These are phyloP conservation scores for Austropuccinia psidii DNA, from an alignment of 1,284 basidiomycete genomes.

Conservation along the genomic window DNA sequence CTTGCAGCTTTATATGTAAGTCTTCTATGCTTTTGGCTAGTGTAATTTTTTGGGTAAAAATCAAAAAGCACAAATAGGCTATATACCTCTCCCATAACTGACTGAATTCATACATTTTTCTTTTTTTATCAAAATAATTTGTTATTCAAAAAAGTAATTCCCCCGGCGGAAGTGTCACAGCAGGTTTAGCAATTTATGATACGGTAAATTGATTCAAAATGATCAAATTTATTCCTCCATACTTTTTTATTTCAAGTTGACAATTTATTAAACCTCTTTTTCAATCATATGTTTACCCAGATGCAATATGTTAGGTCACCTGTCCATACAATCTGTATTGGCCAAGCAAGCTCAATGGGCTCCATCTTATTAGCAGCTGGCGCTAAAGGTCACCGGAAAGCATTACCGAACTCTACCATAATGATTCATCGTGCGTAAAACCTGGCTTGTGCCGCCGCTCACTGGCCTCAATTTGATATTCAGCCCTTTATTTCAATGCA, in stretches of 20 bases:
- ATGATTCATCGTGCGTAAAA: slow-evolving; percentile 89
- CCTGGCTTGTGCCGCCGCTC: slow-evolving; percentile 36
- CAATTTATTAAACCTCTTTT: not conserved
- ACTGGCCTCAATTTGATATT: too few species aligned
- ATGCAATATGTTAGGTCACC: slow-evolving; percentile 78
- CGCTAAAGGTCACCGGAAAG: slow-evolving; percentile 75
- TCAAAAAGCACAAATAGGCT: not conserved
- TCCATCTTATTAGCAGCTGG: slow-evolving; percentile 70
- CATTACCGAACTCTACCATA: slow-evolving; percentile 80
- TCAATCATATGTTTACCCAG: not conserved
- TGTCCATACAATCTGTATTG: slow-evolving; percentile 88
- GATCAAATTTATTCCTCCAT: not conserved
- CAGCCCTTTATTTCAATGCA: not conserved
- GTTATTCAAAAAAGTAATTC: slow-evolving; percentile 61
- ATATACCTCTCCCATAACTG: too few species aligned
- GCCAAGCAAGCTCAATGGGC: slow-evolving; percentile 88
- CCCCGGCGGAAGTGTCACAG: slow-evolving; percentile 85
- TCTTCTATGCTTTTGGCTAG: not conserved
- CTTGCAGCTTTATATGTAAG: too few species aligned
- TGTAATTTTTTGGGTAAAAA: not conserved
- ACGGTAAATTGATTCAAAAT: slow-evolving; percentile 56
- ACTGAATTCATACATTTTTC: too few species aligned
- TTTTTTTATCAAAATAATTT: not conserved
- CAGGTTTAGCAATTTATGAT: slow-evolving; percentile 88
- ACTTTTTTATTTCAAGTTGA: not conserved